Conservation (phyloP, 2,329 filamentous ascomycete species). For the Microcyclosporella mali region DNA sequence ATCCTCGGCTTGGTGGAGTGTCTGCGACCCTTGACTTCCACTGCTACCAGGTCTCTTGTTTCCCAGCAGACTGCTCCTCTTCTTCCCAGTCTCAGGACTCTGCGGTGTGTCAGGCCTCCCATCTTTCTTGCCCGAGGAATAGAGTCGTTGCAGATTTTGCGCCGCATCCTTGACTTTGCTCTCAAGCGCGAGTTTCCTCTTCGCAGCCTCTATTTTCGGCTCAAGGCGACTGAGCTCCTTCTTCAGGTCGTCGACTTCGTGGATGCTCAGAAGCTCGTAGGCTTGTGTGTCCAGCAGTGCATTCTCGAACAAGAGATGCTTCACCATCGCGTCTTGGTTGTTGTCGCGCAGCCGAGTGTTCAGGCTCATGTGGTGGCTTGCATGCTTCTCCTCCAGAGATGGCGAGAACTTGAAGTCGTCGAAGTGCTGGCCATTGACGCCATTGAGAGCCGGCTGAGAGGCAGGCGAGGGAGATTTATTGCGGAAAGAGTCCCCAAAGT, state of each 20-base stretch:
- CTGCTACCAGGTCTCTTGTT: conserved; percentile 29
- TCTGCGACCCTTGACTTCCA: conserved; percentile 41
- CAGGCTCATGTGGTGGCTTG: conserved; percentile 25
- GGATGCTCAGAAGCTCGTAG: conserved; percentile 80
- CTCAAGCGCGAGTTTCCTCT: conserved; percentile 79
- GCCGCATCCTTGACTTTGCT: conserved; percentile 93
- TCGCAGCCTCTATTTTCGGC: conserved; percentile 72
- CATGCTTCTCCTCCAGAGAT: conserved; percentile 16
- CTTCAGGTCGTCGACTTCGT: conserved; percentile 87
- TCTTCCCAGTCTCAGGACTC: conserved; percentile 43
- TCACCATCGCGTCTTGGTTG: conserved; percentile 57
- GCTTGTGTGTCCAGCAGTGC: conserved; percentile 81
- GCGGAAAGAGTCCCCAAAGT: conserved; percentile 17
- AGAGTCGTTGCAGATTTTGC: conserved; percentile 74
- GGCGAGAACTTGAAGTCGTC: conserved; percentile 21
- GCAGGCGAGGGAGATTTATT: conserved; percentile 5
- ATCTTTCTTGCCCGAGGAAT: conserved; percentile 55
- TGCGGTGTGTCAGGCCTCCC: conserved; percentile 40
- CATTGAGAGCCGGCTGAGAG: conserved; percentile 9
- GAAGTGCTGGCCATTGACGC: conserved; percentile 8
- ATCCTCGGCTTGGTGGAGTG: conserved; percentile 55
- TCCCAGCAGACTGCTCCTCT: conserved; percentile 43
- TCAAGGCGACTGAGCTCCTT: conserved; percentile 70
- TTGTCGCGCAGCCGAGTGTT: conserved; percentile 26
- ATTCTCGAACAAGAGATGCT: conserved; percentile 89